Evolutionary conservation across 2,329 filamentous ascomycete species (phyloP), one percentile per base, ranked within the genome.

Genomic region (Graphilbum fragrans): DNA sequence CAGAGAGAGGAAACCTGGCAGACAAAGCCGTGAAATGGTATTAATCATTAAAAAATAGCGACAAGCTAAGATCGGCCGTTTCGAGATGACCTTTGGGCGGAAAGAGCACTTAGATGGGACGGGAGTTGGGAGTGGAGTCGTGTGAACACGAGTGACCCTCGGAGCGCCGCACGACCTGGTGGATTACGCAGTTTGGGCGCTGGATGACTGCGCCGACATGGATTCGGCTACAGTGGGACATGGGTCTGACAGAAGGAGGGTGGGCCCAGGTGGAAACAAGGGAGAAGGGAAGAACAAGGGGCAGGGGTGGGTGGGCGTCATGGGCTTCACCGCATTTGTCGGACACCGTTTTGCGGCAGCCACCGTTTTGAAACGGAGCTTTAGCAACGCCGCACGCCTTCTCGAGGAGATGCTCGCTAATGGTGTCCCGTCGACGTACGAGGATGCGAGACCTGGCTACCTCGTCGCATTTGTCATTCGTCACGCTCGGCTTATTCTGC

Each of bases 11-110:
- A 35, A 27, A 20, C 17, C 21, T 18, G 33, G 29, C 29, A 32
- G 29, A 20, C 2, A 5, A 35, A 21, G 6, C 22, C 22, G 17
- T 17, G 11, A 7, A 25, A 8, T 16, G 29, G 29, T 9, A 31
- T 31, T 31, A 9, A 7, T 27, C 23, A 27, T 27, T 10, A 31
- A 25, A 25, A 14, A 19, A 37, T 19, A 5, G 17, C 11, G 23
- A 38, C n/a, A 38, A 31, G 35, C 45, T 41, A 42, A 44, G 46
- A 48, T 46, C 46, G 46, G 37, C 44, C 46, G 46, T 48, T 48
- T 46, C 40, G 44, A 41, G 46, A 47, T 46, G 44, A 47, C 32
- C 25, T 29, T 34, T 34, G 29, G 29, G 29, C 29, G 29, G 29
- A 31, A 31, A 31, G 29, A 7, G 29, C 29, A 31, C 14, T 18